Conservation (phyloP, 2,329 filamentous ascomycete species). For the Onygenales sp. region DNA sequence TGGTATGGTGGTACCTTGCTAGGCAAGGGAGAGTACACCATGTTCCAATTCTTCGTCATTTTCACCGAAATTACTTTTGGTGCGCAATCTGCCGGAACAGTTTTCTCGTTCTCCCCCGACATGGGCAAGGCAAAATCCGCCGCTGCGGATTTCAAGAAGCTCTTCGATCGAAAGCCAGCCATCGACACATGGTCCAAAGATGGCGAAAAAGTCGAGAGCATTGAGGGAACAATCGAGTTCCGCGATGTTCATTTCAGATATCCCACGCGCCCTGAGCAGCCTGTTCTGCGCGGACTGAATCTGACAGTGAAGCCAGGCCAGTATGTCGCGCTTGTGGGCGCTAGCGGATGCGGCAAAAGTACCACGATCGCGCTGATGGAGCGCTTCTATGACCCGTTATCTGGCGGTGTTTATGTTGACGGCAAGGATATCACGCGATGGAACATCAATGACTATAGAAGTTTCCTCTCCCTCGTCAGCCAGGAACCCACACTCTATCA, state of each 20-base stretch:
- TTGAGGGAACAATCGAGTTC: slow-evolving; percentile 79
- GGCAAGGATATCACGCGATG: slow-evolving; percentile 70
- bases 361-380: slow-evolving; percentile 88
- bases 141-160: slow-evolving; percentile 65
- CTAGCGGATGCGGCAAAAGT: slow-evolving; percentile 86
- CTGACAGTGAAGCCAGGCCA: slow-evolving; percentile 38
- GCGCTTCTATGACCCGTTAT: slow-evolving; percentile 84
- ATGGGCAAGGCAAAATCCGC: slow-evolving; percentile 90
- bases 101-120: slow-evolving; percentile 83
- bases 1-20: slow-evolving; percentile 83
- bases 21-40: slow-evolving; percentile 57
- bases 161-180: slow-evolving; percentile 72
- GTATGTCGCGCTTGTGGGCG: slow-evolving; percentile 71
- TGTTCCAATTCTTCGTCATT: slow-evolving; percentile 87
- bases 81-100: slow-evolving; percentile 79
- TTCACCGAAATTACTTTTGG: slow-evolving; percentile 85
- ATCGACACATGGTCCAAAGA: slow-evolving; percentile 75
- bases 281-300: slow-evolving; percentile 79
- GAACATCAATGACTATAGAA: slow-evolving; percentile 79
- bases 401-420: slow-evolving; percentile 72
- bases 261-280: slow-evolving; percentile 79
- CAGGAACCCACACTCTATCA: slow-evolving; percentile 95
- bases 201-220: slow-evolving; percentile 51
- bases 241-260: slow-evolving; percentile 90
- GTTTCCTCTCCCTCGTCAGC: slow-evolving; percentile 74